Evolutionary conservation across 805 yeast species (phyloP).

Genomic region (Metschnikowia noctiluminum): DNA sequence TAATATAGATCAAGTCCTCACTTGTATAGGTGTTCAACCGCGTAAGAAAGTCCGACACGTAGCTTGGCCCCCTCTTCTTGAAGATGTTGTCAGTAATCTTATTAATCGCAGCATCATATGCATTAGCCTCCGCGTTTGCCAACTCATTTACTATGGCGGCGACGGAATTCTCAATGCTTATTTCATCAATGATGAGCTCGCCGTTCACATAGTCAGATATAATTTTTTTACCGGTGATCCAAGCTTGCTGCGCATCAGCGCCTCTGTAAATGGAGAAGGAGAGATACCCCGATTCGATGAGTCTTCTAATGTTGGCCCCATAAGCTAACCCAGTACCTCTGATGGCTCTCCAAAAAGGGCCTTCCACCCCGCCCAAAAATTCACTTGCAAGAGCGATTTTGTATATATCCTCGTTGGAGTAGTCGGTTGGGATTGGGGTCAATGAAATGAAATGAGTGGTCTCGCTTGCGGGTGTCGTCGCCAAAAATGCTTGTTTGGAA

Average conservation of each 20-base stretch:
- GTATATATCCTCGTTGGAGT: slow-evolving; percentile 53
- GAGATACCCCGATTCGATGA: slow-evolving; percentile 64
- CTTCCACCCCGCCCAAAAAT: slow-evolving; percentile 82
- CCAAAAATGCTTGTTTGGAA: slow-evolving; percentile 53
- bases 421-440: slow-evolving; percentile 55
- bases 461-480: slow-evolving; percentile 80
- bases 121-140: slow-evolving; percentile 67
- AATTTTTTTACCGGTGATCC: slow-evolving; percentile 59
- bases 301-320: slow-evolving; percentile 63
- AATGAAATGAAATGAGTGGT: slow-evolving; percentile 65
- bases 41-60: slow-evolving; percentile 49
- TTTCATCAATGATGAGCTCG: slow-evolving; percentile 48
- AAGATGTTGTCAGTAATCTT: slow-evolving; percentile 66
- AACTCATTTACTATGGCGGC: slow-evolving; percentile 70
- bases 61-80: slow-evolving; percentile 68
- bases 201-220: slow-evolving; percentile 62
- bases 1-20: slow-evolving; percentile 47
- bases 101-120: slow-evolving; percentile 58
- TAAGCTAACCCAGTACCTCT: slow-evolving; percentile 94
- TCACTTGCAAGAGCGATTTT: slow-evolving; percentile 71
- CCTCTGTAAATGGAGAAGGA: slow-evolving; percentile 74
- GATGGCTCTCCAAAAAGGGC: slow-evolving; percentile 95
- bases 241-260: slow-evolving; percentile 70
- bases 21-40: slow-evolving; percentile 50
- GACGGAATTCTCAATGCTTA: slow-evolving; percentile 66